Evolutionary conservation across 257 asterid species (phyloP), one percentile per base, ranked within the genome.

Genomic region (Penstemon newberryi): DNA sequence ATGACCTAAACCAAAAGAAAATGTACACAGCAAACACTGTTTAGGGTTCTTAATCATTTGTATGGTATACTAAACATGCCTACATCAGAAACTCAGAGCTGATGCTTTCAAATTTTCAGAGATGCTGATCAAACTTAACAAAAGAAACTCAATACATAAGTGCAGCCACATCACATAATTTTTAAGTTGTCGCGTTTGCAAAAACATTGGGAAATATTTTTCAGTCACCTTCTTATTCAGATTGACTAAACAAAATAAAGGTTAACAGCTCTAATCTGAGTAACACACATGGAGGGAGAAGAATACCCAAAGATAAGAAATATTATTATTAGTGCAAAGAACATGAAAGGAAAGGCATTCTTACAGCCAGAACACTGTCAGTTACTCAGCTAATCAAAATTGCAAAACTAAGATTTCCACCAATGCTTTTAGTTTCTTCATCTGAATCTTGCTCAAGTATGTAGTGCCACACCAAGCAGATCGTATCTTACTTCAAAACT

Each of bases 211-310:
- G 13, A 25, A 33, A 42, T 61, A 18, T n/a, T 61, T 58, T 12
- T 4, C 3, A n/a, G 47, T 25, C 33, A 38, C 13, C 25, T 39
- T 3, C 1, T 4, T 42, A 25, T 33, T n/a, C 45, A 57, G 7
- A 70, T 63, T 63, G 54, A 54, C 69, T 55, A 45, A 53, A 40
- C 51, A 41, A 45, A 60, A 49, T 46, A 46, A 9, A 46, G 9
- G 51, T 38, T 15, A 38, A 64, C 39, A 47, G 36, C 41, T 33
- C 59, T 46, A 60, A 50, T 37, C 44, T 45, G 7, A 50, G 40
- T 11, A 8, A 40, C 4, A 11, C 39, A 3, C 39, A 53, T 0
- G 6, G 45, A 57, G 9, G 12, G 70, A 8, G 52, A 33, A 56
- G 40, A 6, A 25, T 6, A 19, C 42, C 43, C 18, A 55, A 10